A percentile compares a stretch with the other conserved stretches of the same genome.
phyloP scores from a whole-genome alignment of 768 basidiomycete species.

The Russula vinacea region DNA sequence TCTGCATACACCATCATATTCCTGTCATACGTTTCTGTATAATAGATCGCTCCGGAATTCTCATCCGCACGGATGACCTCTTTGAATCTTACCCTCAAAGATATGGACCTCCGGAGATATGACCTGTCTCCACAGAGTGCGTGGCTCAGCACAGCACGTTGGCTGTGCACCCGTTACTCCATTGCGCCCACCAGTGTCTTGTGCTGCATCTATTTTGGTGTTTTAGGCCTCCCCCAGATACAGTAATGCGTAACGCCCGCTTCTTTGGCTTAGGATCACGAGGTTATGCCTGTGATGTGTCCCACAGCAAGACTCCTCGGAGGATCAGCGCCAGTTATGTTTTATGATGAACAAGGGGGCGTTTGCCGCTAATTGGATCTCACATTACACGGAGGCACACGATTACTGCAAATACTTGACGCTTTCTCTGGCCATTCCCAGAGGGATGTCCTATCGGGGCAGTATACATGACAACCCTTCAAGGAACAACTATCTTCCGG shows the following conservation, averaged over 20 bases:
- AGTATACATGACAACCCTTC: background rate
- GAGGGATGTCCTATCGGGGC: background rate
- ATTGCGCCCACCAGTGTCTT: background rate
- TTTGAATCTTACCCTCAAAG: background rate
- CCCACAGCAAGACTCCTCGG: background rate
- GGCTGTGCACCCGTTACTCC: background rate
- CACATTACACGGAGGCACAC: background rate
- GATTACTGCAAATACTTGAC: background rate
- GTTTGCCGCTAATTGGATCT: background rate
- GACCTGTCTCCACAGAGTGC: background rate
- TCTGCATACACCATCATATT: constrained; percentile 1
- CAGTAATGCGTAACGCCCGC: background rate
- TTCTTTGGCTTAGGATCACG: too few species aligned
- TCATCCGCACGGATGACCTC: background rate
- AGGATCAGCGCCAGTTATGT: too few species aligned
- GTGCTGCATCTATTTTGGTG: background rate
- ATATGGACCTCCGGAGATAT: background rate
- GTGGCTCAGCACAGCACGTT: background rate
- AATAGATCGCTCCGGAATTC: constrained; percentile 5
- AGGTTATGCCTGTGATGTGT: too few species aligned
- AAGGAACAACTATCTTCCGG: background rate
- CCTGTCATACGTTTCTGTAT: constrained; percentile 13
- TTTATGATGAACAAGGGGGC: background rate
- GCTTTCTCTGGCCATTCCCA: background rate
- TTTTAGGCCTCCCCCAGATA: background rate